phyloP scores from a whole-genome alignment of 1,284 basidiomycete genomes.

The Phaffia rhodozyma region DNA sequence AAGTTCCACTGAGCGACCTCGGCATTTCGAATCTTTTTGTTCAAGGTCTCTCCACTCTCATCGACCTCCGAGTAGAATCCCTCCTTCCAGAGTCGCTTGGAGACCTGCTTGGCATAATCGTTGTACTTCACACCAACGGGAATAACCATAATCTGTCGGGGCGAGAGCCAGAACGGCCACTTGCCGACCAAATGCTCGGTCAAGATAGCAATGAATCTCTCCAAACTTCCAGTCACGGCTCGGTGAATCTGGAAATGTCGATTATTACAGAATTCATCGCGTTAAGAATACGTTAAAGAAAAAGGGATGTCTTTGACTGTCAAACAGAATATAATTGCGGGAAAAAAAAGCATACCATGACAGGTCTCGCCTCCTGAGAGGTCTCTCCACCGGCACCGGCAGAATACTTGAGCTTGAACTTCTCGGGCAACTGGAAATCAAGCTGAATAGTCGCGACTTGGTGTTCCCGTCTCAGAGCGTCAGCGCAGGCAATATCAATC shows the following conservation, averaged over 20 bases:
- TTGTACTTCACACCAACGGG: constrained; percentile 80
- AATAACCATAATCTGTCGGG: constrained; percentile 86
- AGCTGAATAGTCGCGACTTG: constrained; percentile 99
- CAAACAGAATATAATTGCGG: neutral
- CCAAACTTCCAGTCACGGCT: constrained; percentile 86
- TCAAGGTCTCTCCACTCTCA: constrained; percentile 80
- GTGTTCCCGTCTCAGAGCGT: constrained; percentile 84
- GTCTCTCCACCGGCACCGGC: constrained; percentile 47
- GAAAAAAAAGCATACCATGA: constrained; percentile 46
- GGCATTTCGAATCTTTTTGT: constrained; percentile 91
- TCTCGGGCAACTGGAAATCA: constrained; percentile 97
- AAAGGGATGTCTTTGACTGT: neutral
- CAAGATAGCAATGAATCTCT: constrained; percentile 93
- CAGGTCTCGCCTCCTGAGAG: constrained; percentile 55
- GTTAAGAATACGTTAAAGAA: neutral
- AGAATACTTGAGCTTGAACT: constrained; percentile 86
- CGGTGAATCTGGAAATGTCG: constrained; percentile 56
- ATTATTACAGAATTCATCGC: neutral
- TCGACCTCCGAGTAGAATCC: constrained; percentile 81
- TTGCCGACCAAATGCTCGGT: constrained; percentile 97
- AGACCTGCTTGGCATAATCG: constrained; percentile 77
- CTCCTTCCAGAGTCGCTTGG: constrained; percentile 51
- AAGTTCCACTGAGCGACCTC: constrained; percentile 95
- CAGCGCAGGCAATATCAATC: constrained; percentile 94
- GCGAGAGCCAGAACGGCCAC: constrained; percentile 99